phyloP scores from a whole-genome alignment of 345 rosid genomes.

The Hypericum perforatum region DNA sequence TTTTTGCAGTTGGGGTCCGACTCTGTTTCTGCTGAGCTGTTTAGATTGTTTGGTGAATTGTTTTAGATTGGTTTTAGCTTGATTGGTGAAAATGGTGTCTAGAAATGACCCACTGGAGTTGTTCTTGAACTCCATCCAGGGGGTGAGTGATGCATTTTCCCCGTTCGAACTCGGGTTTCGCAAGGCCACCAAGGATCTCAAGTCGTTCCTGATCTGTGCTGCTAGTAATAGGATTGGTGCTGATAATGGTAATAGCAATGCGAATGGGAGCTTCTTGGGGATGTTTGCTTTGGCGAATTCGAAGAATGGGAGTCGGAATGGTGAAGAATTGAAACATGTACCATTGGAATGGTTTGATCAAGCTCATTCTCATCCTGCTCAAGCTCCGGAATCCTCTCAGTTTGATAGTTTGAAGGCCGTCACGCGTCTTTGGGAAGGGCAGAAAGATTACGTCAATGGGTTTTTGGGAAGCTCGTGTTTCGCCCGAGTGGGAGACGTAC shows the following conservation, averaged over 20 bases:
- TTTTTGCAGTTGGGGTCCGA: too few relatives aligned
- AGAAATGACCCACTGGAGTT: conserved; percentile 58
- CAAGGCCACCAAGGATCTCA: conserved; percentile 62
- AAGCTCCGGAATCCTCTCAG: conserved; percentile 16
- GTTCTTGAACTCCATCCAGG: conserved; percentile 57
- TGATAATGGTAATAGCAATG: conserved; percentile 9
- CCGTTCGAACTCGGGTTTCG: conserved; percentile 56
- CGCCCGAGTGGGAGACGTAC: conserved; percentile 85
- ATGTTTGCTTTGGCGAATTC: conserved; percentile 33
- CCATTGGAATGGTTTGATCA: too few relatives aligned
- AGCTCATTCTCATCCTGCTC: not conserved
- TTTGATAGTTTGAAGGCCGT: conserved; percentile 42
- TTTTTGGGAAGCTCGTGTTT: conserved; percentile 75
- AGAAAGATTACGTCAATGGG: conserved; percentile 64
- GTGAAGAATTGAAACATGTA: too few relatives aligned
- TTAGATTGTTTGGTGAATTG: too few relatives aligned
- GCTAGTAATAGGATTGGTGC: conserved; percentile 19
- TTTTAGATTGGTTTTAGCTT: too few relatives aligned
- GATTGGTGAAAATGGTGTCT: conserved; percentile 45
- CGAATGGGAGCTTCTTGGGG: conserved; percentile 40
- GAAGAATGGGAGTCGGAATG: conserved; percentile 6
- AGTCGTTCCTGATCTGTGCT: conserved; percentile 40
- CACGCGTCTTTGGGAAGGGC: conserved; percentile 64
- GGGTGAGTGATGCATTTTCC: conserved; percentile 48
- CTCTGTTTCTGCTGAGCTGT: too few relatives aligned